Conservation (phyloP, 805 yeast species). For the Yamadazyma ubonensis region DNA sequence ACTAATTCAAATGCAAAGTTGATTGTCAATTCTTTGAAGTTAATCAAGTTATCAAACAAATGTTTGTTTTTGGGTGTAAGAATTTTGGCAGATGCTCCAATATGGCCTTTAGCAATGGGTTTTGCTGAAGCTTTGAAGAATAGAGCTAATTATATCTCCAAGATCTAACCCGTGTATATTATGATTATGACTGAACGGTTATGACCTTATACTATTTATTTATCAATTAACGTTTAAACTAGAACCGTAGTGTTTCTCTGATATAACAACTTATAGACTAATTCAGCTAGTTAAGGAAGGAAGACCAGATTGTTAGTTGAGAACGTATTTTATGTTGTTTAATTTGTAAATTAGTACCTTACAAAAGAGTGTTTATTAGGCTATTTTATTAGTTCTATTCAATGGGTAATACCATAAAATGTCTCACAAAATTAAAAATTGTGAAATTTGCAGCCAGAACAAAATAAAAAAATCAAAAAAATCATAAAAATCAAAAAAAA, state of each 20-base stretch:
- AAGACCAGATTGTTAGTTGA: too few species aligned
- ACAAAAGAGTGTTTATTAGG: too few species aligned
- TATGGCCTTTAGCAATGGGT: constrained; percentile 78
- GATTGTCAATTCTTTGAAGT: constrained; percentile 16
- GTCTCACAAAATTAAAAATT: too few species aligned
- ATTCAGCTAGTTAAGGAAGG: too few species aligned
- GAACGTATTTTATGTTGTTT: too few species aligned
- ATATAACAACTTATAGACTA: too few species aligned
- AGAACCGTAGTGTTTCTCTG: too few species aligned
- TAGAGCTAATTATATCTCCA: constrained; percentile 34
- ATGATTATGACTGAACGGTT: constrained; percentile 5
- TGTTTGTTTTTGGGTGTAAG: constrained; percentile 69
- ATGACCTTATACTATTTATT: constrained; percentile 5
- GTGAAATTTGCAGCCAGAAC: background rate
- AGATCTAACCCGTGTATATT: constrained; percentile 7
- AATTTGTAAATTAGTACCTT: too few species aligned
- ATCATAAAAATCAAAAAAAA: background rate
- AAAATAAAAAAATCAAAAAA: background rate
- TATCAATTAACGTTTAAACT: constrained; percentile 4
- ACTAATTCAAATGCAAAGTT: constrained; percentile 23
- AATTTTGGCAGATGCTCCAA: constrained; percentile 79
- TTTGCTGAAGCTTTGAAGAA: constrained; percentile 78
- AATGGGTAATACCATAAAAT: too few species aligned
- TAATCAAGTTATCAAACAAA: constrained; percentile 51
- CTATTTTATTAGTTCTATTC: too few species aligned